Conservation (phyloP, 2,329 filamentous ascomycete species). For the Fusarium clavum region DNA sequence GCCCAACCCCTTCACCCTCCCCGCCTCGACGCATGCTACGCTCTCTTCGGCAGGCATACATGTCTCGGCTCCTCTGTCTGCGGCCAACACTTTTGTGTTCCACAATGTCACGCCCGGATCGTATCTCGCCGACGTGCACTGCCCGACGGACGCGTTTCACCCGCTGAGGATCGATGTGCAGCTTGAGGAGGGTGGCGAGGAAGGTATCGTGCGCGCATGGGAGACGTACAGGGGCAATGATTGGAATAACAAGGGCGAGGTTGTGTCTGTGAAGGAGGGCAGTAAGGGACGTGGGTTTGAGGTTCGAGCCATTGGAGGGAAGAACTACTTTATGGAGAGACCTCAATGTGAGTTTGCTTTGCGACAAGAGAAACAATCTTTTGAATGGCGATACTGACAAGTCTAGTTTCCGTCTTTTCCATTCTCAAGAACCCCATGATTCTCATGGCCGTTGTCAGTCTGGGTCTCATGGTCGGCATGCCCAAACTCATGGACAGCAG, state of each 20-base stretch:
- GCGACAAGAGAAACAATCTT: too few relatives aligned
- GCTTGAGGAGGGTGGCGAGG: slow-evolving; percentile 36
- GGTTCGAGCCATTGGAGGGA: slow-evolving; percentile 69
- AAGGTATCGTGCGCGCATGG: slow-evolving; percentile 71
- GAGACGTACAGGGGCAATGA: slow-evolving; percentile 91
- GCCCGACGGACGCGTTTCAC: slow-evolving; percentile 78
- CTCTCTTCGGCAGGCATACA: slow-evolving; percentile 57
- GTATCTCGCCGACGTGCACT: slow-evolving; percentile 86
- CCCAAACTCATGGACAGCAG: slow-evolving; percentile 96
- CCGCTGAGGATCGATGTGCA: slow-evolving; percentile 82
- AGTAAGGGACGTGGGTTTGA: slow-evolving; percentile 64
- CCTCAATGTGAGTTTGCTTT: slow-evolving; percentile 72
- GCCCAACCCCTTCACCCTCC: slow-evolving; percentile 66
- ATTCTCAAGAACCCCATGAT: slow-evolving; percentile 98
- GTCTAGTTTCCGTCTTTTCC: slow-evolving; percentile 77
- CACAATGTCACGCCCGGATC: slow-evolving; percentile 75
- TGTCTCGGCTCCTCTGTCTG: slow-evolving; percentile 71
- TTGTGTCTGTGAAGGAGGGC: slow-evolving; percentile 56
- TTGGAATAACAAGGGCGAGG: slow-evolving; percentile 87
- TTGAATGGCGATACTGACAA: slow-evolving; percentile 7
- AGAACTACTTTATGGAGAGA: slow-evolving; percentile 82
- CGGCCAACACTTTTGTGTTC: slow-evolving; percentile 80
- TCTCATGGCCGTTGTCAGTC: slow-evolving; percentile 84
- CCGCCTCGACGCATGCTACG: slow-evolving; percentile 74
- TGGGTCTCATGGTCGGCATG: slow-evolving; percentile 90